Conservation (phyloP, 2,329 filamentous ascomycete species). For the Aspergillus eucalypticola region DNA sequence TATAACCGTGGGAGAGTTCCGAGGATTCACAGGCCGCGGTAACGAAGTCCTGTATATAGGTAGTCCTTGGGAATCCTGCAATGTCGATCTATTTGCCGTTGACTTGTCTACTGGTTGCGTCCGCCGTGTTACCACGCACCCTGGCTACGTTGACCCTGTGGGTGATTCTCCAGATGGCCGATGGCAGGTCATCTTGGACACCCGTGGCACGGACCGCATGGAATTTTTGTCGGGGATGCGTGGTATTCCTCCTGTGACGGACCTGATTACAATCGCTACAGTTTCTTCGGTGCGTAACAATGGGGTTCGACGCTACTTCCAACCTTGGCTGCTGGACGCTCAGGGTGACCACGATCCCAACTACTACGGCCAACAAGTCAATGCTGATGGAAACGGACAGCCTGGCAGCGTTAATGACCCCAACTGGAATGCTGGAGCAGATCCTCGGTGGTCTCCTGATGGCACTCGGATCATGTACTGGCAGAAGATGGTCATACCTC, state of each 20-base stretch:
- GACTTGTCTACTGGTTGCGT: conserved; percentile 44
- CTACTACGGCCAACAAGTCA: conserved; percentile 50
- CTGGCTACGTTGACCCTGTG: conserved; percentile 49
- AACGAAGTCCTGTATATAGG: conserved; percentile 48
- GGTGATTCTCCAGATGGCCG: conserved; percentile 46
- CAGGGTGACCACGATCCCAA: conserved; percentile 47
- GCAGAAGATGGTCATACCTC: conserved; percentile 41
- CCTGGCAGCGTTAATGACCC: conserved; percentile 46
- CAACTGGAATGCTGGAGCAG: conserved; percentile 52
- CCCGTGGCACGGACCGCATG: conserved; percentile 43
- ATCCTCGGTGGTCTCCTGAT: conserved; percentile 40
- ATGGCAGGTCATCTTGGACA: conserved; percentile 50
- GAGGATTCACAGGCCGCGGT: conserved; percentile 48
- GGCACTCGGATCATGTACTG: conserved; percentile 48
- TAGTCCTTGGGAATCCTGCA: conserved; percentile 43
- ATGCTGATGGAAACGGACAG: conserved; percentile 38
- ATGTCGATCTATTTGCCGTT: conserved; percentile 49
- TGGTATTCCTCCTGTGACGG: conserved; percentile 45
- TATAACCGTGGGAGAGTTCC: conserved; percentile 47
- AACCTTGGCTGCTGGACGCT: conserved; percentile 47
- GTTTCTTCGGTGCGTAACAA: conserved; percentile 49
- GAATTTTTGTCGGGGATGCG: conserved; percentile 47
- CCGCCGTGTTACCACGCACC: conserved; percentile 47
- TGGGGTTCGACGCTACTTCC: conserved; percentile 49
- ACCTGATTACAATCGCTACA: conserved; percentile 34